phyloP scores from a whole-genome alignment of 495 filamentous ascomycete genomes.

The Podospora comata region DNA sequence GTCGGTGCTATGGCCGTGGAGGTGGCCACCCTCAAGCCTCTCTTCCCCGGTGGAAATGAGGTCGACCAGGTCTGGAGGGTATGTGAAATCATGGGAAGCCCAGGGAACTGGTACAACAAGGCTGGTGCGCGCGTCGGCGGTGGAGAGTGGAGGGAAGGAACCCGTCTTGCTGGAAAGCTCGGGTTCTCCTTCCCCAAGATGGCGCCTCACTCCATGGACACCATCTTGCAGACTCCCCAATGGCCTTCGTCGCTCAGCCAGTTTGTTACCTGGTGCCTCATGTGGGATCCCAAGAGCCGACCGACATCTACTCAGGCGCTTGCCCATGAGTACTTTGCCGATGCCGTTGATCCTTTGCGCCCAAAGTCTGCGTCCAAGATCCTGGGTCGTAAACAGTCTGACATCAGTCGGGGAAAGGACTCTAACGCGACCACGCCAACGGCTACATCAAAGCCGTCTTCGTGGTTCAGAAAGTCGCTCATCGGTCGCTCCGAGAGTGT shows the following conservation, averaged over 20 bases:
- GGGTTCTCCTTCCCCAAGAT: conserved; percentile 99
- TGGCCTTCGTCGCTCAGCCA: conserved; percentile 86
- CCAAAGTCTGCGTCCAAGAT: conserved; percentile 87
- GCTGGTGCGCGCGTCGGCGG: conserved; percentile 82
- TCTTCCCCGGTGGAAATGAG: conserved; percentile 97
- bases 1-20: conserved; percentile 99
- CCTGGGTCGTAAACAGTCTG: conserved; percentile 83
- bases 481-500: conserved; percentile 59
- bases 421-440: conserved; percentile 62
- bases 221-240: conserved; percentile 81
- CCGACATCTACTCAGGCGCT: conserved; percentile 94
- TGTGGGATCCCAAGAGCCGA: conserved; percentile 96
- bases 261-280: conserved; percentile 98
- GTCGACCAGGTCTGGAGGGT: conserved; percentile 99
- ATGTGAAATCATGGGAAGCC: conserved; percentile 99
- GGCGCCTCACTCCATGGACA: conserved; percentile 96
- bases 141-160: conserved; percentile 97
- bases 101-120: conserved; percentile 96
- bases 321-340: conserved; percentile 92
- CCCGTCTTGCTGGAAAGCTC: conserved; percentile 85
- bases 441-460: conserved; percentile 74
- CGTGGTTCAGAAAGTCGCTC: conserved; percentile 94
- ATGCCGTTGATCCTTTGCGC: conserved; percentile 87
- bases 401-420: conserved; percentile 63
- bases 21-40: conserved; percentile 91